A percentile compares a stretch with the other conserved stretches of the same genome.
Conservation (phyloP, 495 filamentous ascomycete genomes). For the Penicillium salamii region DNA sequence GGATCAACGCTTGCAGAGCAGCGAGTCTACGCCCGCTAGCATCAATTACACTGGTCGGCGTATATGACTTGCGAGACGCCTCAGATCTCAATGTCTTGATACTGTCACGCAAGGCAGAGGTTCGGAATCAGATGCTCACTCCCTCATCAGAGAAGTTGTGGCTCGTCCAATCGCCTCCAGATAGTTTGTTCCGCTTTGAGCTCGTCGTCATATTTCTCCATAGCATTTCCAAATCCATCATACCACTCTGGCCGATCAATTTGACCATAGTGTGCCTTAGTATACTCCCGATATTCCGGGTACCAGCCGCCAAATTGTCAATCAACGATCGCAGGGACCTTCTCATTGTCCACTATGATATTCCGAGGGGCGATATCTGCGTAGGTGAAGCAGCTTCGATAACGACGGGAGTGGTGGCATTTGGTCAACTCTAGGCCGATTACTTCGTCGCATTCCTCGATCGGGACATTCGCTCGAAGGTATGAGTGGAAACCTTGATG, state of each 20-base stretch:
- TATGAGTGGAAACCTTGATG: slow-evolving; percentile 14
- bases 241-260: slow-evolving; percentile 9
- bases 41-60: no score
- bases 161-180: slow-evolving; percentile 1
- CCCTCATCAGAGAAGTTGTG: no score
- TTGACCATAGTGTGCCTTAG: slow-evolving; percentile 24
- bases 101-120: no score
- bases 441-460: slow-evolving; percentile 9
- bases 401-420: slow-evolving; percentile 11
- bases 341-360: slow-evolving; percentile 28
- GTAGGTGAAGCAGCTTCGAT: slow-evolving; percentile 22
- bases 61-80: no score
- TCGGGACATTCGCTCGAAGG: slow-evolving; percentile 5
- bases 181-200: not conserved
- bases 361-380: slow-evolving; percentile 31
- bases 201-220: slow-evolving; percentile 7
- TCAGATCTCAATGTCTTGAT: no score
- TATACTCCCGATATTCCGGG: slow-evolving; percentile 50
- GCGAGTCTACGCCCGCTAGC: no score
- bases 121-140: no score
- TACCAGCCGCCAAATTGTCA: slow-evolving; percentile 51
- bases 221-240: slow-evolving; percentile 2
- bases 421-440: slow-evolving; percentile 4
- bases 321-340: slow-evolving; percentile 42
- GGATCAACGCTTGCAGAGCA: no score